Percentiles rank a stretch among this genome's conserved stretches.
Conservation (phyloP, 352 stramenopile genomes). For the Globisporangium spinosum region DNA sequence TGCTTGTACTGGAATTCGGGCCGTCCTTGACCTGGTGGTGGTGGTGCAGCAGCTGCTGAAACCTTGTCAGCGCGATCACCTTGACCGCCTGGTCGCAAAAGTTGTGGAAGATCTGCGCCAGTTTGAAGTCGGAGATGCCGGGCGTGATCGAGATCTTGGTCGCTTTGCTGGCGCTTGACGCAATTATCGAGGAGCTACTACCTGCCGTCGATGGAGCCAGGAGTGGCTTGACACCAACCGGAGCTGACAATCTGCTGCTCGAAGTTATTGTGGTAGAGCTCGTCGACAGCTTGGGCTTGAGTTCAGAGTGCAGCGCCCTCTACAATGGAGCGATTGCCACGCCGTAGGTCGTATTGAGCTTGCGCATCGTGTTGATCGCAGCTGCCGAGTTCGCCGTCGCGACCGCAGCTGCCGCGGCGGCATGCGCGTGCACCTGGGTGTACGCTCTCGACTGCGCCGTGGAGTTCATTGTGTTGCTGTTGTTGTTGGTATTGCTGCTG, state of each 20-base stretch:
- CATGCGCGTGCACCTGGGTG: constrained; percentile 25
- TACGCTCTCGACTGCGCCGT: constrained; percentile 19
- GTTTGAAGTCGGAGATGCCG: constrained; percentile 80
- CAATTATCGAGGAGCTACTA: not conserved
- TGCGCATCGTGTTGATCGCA: constrained; percentile 47
- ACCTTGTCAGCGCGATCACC: constrained; percentile 40
- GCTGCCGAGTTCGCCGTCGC: constrained; percentile 57
- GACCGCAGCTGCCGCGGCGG: constrained; percentile 34
- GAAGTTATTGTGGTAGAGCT: constrained; percentile 14
- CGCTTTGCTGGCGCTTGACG: constrained; percentile 26
- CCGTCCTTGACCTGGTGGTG: constrained; percentile 77
- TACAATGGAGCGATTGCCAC: constrained; percentile 54
- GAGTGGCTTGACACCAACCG: constrained; percentile 7
- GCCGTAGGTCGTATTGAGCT: constrained; percentile 47
- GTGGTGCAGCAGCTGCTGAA: constrained; percentile 58
- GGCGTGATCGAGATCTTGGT: constrained; percentile 63
- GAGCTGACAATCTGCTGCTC: constrained; percentile 10
- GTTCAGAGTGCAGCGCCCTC: constrained; percentile 25
- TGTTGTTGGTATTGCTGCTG: not conserved
- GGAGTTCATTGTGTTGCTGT: not conserved
- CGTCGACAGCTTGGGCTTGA: constrained; percentile 41
- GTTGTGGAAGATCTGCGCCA: constrained; percentile 83
- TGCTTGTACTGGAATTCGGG: constrained; percentile 5
- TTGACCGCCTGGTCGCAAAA: constrained; percentile 70
- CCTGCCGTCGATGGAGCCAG: not conserved